These are phyloP conservation scores for Halophytophthora polymorphica DNA, from an alignment of 352 stramenopile genomes.

Conservation along the genomic window DNA sequence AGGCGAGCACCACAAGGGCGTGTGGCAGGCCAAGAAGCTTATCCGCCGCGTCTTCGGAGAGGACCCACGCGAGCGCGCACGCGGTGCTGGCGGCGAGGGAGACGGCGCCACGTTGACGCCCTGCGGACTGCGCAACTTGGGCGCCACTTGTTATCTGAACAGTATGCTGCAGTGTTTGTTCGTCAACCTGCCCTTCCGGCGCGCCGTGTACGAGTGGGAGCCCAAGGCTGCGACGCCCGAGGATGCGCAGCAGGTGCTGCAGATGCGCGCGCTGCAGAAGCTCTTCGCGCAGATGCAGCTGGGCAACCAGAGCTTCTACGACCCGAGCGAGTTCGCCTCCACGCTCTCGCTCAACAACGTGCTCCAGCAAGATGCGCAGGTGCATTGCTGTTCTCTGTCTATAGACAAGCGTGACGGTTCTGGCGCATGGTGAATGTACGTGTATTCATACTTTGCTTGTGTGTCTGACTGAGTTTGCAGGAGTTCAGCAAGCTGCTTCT, in stretches of 20 bases:
- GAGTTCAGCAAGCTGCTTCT: constrained; percentile 88
- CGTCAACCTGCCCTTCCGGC: constrained; percentile 64
- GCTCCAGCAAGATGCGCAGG: constrained; percentile 87
- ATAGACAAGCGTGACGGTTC: background rate
- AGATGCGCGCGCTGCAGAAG: constrained; percentile 80
- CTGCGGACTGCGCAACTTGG: constrained; percentile 78
- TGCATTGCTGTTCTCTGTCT: constrained; percentile 8
- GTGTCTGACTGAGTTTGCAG: too few relatives aligned
- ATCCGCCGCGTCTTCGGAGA: constrained; percentile 56
- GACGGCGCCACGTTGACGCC: constrained; percentile 16
- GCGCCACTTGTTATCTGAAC: constrained; percentile 88
- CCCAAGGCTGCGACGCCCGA: constrained; percentile 43
- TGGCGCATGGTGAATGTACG: background rate
- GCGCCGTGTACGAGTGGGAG: constrained; percentile 77
- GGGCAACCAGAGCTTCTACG: constrained; percentile 63
- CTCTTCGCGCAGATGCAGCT: constrained; percentile 85
- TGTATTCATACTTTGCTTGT: too few relatives aligned
- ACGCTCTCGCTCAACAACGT: constrained; percentile 79
- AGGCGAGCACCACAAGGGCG: constrained; percentile 68
- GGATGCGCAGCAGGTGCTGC: constrained; percentile 47
- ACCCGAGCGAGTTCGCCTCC: constrained; percentile 74
- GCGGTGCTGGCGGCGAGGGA: constrained; percentile 1
- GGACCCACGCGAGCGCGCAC: constrained; percentile 57
- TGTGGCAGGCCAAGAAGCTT: constrained; percentile 63
- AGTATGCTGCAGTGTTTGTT: constrained; percentile 87